Base-by-base conservation (phyloP, 2,329 filamentous ascomycete species). In the Clarireedia homoeocarpa region DNA sequence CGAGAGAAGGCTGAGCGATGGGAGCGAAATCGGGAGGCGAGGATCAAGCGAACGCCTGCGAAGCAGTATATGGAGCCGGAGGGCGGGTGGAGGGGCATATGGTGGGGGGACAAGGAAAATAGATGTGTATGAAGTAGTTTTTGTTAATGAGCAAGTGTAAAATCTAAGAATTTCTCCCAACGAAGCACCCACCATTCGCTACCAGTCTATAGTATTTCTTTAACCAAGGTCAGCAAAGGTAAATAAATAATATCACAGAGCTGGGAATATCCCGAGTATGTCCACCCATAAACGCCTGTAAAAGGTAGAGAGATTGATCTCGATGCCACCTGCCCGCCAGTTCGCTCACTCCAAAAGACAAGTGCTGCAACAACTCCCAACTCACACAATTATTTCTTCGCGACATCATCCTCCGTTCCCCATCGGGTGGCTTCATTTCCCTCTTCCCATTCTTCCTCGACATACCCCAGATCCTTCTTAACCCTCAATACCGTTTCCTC, bases 381-480 rank as follows among this genome's bases (percentile, higher is more conserved):
- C 5, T 20, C 23, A 44, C 40, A 20, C 6, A 44, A 17, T 49
- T 17, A 55, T 27, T 51, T 51, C 26, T 57, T 55, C 36, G 6
- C 23, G 46, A 50, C 36, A 50, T 59, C 63, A 6, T 57, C 73
- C 17, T 79, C 75, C 40, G 74, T 81, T 51, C 87, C 88, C 91
- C 91, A 96, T 69, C 91, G 78, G 51, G 82, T 81, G 30, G 83
- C 86, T 75, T 97, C 92, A 65, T 96, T 88, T 9, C 89, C 91
- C 5, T 84, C 85, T 56, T 80, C 78, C 91, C 94, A 96, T 27
- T 83, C 77, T 64, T 87, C 86, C 73, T 97, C 92, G 4, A 86
- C 78, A 68, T 99, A 97, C 0, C 91, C 91, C 44, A 96, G 78
- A 60, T 87, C 80, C 66, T 81, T 78, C 80, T 99, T 99, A 60